Evolutionary conservation across 805 yeast species (phyloP).

Genomic region (Saccharomycopsis sp.): DNA sequence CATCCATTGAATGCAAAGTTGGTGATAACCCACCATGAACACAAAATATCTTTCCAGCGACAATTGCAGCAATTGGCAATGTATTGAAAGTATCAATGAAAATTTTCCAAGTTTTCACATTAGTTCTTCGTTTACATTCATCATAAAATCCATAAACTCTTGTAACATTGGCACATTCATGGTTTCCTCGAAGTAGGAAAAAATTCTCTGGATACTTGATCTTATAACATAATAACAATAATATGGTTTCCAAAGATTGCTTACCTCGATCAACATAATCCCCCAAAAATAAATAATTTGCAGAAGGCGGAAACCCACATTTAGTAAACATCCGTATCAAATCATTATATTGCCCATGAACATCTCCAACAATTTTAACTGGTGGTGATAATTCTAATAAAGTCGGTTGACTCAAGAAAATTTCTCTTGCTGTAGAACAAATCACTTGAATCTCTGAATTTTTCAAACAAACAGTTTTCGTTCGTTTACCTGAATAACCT

Average conservation of each 20-base stretch:
- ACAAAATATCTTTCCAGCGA: constrained; percentile 90
- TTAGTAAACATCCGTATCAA: constrained; percentile 83
- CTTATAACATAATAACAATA: constrained; percentile 82
- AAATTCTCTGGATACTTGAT: constrained; percentile 96
- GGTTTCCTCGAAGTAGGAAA: constrained; percentile 88
- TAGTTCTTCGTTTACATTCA: constrained; percentile 88
- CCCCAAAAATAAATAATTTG: constrained; percentile 88
- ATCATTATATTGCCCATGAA: constrained; percentile 95
- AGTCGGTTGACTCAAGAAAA: constrained; percentile 85
- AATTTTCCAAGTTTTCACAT: constrained; percentile 86
- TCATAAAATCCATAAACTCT: constrained; percentile 96
- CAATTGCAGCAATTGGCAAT: constrained; percentile 90
- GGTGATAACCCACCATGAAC: constrained; percentile 84
- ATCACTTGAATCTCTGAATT: constrained; percentile 82
- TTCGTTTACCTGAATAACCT: constrained; percentile 91
- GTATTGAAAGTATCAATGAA: constrained; percentile 95
- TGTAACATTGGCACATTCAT: constrained; percentile 95
- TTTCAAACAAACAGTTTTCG: constrained; percentile 82
- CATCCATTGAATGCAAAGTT: constrained; percentile 53
- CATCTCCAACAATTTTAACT: constrained; percentile 83
- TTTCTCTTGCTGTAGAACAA: constrained; percentile 83
- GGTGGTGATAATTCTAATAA: constrained; percentile 76
- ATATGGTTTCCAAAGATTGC: constrained; percentile 88
- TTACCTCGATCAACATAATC: constrained; percentile 98
- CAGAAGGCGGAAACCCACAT: constrained; percentile 94